Conservation (phyloP, 345 rosid species). For the Bruguiera sexangula region DNA sequence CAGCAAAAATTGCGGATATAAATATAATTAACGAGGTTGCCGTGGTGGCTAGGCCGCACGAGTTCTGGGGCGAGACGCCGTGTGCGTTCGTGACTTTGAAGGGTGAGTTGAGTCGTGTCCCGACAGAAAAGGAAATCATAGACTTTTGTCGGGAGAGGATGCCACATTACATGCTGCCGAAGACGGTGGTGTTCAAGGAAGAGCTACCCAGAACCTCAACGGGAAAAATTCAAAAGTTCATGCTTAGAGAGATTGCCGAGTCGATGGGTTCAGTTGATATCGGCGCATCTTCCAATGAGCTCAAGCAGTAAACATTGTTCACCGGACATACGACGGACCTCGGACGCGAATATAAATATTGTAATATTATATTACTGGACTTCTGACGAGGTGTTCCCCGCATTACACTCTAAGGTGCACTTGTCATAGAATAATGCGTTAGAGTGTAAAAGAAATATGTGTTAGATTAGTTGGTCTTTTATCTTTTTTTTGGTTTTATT, state of each 20-base stretch:
- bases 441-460: too few relatives aligned
- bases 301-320: too few relatives aligned
- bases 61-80: neutral
- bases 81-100: neutral
- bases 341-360: too few relatives aligned
- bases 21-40: neutral
- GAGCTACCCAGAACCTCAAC: neutral
- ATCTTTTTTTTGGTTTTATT: too few relatives aligned
- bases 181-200: neutral
- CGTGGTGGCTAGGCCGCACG: neutral
- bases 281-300: too few relatives aligned
- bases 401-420: too few relatives aligned
- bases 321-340: too few relatives aligned
- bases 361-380: too few relatives aligned
- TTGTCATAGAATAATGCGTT: too few relatives aligned
- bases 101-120: neutral
- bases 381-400: too few relatives aligned
- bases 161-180: slow-evolving; percentile 1
- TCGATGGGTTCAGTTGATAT: neutral
- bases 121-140: neutral
- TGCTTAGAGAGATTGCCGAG: neutral
- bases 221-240: neutral
- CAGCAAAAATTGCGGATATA: too few relatives aligned
- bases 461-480: too few relatives aligned
- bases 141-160: neutral